Conservation (phyloP, 495 filamentous ascomycete species). For the Pseudevernia furfuracea region DNA sequence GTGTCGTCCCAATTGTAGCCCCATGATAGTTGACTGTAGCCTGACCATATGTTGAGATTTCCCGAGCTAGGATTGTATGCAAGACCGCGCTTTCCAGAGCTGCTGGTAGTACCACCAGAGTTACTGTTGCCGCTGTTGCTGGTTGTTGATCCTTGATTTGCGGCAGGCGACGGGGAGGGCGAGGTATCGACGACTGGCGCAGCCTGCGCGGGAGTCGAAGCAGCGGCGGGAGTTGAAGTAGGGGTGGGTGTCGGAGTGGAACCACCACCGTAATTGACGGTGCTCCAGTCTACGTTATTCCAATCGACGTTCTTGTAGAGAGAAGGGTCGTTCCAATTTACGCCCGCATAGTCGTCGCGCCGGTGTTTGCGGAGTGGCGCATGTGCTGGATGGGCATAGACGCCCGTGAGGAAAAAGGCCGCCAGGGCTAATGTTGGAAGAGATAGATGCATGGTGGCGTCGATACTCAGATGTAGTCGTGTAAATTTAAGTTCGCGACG, state of each 20-base stretch:
- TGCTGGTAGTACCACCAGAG: constrained; percentile 15
- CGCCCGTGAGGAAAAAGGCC: not conserved
- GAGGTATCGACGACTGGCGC: constrained; percentile 13
- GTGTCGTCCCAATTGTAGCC: constrained; percentile 59
- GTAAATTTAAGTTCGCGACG: not conserved
- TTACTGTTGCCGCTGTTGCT: constrained; percentile 9
- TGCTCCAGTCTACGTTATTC: constrained; percentile 30
- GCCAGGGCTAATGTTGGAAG: constrained; percentile 6
- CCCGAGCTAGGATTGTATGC: constrained; percentile 22
- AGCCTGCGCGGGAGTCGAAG: constrained; percentile 23
- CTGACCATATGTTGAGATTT: constrained; percentile 18
- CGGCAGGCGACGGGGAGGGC: constrained; percentile 8
- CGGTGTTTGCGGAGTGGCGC: not conserved
- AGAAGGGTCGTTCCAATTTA: constrained; percentile 21
- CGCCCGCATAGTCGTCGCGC: constrained; percentile 1
- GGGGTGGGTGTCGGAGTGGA: constrained; percentile 9
- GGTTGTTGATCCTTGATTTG: constrained; percentile 13
- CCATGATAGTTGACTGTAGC: constrained; percentile 21
- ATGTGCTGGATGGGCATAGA: constrained; percentile 9
- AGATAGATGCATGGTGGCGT: constrained; percentile 5
- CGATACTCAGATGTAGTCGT: not conserved
- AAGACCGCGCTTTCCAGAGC: constrained; percentile 22
- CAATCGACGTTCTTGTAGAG: constrained; percentile 29
- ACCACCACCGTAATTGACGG: constrained; percentile 27
- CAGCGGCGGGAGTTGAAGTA: constrained; percentile 15